These are phyloP conservation scores for Paraconiothyrium brasiliense DNA, from an alignment of 2,329 filamentous ascomycete species.

Conservation along the genomic window DNA sequence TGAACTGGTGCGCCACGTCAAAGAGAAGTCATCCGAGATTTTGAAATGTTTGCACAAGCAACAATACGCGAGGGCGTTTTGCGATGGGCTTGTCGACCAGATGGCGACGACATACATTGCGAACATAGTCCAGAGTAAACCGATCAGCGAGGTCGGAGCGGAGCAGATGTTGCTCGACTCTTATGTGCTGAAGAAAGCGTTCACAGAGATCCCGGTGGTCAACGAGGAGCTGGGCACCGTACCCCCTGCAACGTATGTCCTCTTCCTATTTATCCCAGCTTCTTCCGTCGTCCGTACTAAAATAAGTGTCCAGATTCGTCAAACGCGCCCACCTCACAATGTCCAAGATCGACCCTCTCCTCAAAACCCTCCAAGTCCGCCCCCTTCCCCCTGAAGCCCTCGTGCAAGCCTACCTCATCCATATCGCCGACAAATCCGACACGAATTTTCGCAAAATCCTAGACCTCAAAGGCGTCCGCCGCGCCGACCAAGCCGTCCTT, in stretches of 20 bases:
- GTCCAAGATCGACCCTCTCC: conserved; percentile 85
- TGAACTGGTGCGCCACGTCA: conserved; percentile 78
- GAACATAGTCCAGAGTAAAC: conserved; percentile 87
- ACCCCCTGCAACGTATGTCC: conserved; percentile 58
- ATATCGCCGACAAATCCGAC: conserved; percentile 92
- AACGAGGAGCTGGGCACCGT: conserved; percentile 66
- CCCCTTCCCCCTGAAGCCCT: conserved; percentile 90
- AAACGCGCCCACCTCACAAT: conserved; percentile 88
- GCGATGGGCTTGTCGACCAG: conserved; percentile 92
- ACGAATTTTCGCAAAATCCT: conserved; percentile 96
- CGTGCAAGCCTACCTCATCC: conserved; percentile 96
- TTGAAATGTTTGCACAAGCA: conserved; percentile 83
- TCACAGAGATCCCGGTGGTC: conserved; percentile 74
- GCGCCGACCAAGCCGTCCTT: conserved; percentile 81
- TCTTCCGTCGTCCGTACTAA: background rate
- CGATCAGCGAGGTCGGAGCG: conserved; percentile 91
- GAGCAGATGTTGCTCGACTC: conserved; percentile 98
- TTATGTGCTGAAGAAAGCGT: conserved; percentile 84
- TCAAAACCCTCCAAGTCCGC: conserved; percentile 96
- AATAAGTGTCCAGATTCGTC: conserved; percentile 67
- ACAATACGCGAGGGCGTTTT: conserved; percentile 93
- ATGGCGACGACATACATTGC: conserved; percentile 80
- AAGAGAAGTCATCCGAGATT: conserved; percentile 76
- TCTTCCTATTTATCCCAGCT: background rate
- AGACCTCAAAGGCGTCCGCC: conserved; percentile 89